Conservation (phyloP, 371 early-diverging fungal species). For the Haplosporangium sp. region DNA sequence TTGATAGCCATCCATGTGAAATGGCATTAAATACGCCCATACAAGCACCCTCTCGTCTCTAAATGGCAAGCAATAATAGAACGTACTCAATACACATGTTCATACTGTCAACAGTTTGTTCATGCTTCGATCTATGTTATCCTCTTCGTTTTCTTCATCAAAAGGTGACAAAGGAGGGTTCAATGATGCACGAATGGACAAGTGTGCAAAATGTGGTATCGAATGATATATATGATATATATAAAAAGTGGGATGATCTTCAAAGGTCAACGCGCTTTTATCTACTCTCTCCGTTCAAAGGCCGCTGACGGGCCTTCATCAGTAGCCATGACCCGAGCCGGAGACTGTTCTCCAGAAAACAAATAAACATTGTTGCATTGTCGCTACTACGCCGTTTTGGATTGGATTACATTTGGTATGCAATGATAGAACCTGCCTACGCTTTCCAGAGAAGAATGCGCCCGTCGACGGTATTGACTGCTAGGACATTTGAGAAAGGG, state of each 20-base stretch:
- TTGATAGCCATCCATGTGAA: neutral
- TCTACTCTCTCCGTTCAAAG: neutral
- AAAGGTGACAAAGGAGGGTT: neutral
- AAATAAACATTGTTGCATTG: conserved; percentile 17
- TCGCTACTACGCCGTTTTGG: neutral
- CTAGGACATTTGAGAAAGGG: conserved; percentile 80
- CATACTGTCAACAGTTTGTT: neutral
- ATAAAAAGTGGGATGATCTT: conserved; percentile 24
- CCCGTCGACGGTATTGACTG: conserved; percentile 75
- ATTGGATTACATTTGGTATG: neutral
- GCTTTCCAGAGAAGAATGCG: conserved; percentile 67
- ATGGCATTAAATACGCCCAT: neutral
- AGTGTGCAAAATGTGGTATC: neutral
- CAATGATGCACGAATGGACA: neutral
- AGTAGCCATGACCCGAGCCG: conserved; percentile 26
- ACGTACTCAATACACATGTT: neutral
- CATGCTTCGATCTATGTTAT: neutral
- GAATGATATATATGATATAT: neutral
- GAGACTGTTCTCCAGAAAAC: neutral
- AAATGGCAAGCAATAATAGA: too few species aligned
- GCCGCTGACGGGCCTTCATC: neutral
- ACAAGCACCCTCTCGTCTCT: too few species aligned
- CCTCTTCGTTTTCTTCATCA: too few species aligned
- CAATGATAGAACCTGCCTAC: conserved; percentile 15
- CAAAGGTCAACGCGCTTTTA: neutral